These are phyloP conservation scores for Leccinum fallax DNA, from an alignment of 1,284 basidiomycete species.

Conservation along the genomic window DNA sequence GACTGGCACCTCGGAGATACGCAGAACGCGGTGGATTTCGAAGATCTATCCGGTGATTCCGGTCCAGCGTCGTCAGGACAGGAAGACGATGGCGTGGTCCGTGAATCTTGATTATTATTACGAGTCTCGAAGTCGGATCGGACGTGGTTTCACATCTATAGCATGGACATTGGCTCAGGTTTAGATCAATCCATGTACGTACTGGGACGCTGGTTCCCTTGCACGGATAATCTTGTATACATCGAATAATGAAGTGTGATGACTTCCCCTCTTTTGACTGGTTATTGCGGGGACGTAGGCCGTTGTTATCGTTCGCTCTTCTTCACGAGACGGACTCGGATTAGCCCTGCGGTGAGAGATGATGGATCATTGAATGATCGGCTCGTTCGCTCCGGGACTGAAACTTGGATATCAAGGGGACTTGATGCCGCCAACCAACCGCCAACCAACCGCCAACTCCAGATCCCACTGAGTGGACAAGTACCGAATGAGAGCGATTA, in stretches of 20 bases:
- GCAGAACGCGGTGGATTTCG: conserved; percentile 30
- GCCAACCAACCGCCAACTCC: no score
- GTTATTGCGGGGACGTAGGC: neutral
- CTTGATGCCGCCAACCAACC: no score
- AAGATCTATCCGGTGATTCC: conserved; percentile 14
- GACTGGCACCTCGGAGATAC: conserved; percentile 30
- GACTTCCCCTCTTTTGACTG: neutral
- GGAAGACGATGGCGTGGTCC: neutral
- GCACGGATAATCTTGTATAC: neutral
- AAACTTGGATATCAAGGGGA: no score
- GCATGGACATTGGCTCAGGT: neutral
- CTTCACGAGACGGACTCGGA: no score
- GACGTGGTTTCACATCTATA: neutral
- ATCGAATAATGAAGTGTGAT: neutral
- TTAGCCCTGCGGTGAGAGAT: no score
- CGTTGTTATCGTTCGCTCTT: neutral
- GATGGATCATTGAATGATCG: no score
- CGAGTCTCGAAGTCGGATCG: neutral
- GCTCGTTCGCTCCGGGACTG: no score
- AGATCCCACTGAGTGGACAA: no score
- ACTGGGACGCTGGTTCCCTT: neutral
- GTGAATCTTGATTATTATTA: neutral
- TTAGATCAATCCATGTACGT: neutral
- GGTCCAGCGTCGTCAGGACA: conserved; percentile 7
- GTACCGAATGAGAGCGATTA: no score